These are phyloP conservation scores for Neurospora sp. DNA, from an alignment of 495 filamentous ascomycete genomes.

Conservation along the genomic window DNA sequence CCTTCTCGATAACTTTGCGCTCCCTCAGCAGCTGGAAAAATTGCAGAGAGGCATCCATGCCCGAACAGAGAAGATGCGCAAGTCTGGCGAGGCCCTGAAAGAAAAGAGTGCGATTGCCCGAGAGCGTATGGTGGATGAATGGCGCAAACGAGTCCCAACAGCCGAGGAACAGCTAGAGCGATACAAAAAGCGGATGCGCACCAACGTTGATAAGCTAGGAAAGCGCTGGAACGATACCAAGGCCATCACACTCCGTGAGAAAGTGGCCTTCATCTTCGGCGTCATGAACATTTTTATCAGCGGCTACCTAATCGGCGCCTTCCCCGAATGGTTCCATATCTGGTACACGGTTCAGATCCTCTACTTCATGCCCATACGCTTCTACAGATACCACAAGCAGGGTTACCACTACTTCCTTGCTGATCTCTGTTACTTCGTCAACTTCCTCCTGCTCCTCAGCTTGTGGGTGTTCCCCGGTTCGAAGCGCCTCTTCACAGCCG, in stretches of 20 bases:
- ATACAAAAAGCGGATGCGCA: constrained; percentile 77
- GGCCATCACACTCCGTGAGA: constrained; percentile 81
- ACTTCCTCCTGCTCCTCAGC: constrained; percentile 68
- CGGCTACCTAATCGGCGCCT: constrained; percentile 83
- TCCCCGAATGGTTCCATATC: constrained; percentile 74
- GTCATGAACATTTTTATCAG: constrained; percentile 96
- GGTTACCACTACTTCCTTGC: constrained; percentile 97
- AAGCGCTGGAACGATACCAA: constrained; percentile 82
- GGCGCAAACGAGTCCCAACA: constrained; percentile 68
- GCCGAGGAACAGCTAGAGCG: constrained; percentile 88
- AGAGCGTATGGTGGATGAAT: constrained; percentile 78
- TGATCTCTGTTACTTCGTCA: constrained; percentile 97
- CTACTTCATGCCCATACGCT: constrained; percentile 96
- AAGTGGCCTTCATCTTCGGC: constrained; percentile 89
- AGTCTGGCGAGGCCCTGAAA: constrained; percentile 65
- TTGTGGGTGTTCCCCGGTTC: constrained; percentile 88
- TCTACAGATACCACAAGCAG: constrained; percentile 75
- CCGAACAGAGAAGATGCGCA: constrained; percentile 78
- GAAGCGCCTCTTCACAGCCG: constrained; percentile 84
- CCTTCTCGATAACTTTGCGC: constrained; percentile 83
- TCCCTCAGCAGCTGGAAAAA: constrained; percentile 81
- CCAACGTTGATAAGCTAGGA: constrained; percentile 76
- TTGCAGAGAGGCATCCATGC: constrained; percentile 65
- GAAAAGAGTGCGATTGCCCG: constrained; percentile 35
- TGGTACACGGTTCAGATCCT: constrained; percentile 83